phyloP scores from a whole-genome alignment of 305 asterid species.

The Rubia peregrina region DNA sequence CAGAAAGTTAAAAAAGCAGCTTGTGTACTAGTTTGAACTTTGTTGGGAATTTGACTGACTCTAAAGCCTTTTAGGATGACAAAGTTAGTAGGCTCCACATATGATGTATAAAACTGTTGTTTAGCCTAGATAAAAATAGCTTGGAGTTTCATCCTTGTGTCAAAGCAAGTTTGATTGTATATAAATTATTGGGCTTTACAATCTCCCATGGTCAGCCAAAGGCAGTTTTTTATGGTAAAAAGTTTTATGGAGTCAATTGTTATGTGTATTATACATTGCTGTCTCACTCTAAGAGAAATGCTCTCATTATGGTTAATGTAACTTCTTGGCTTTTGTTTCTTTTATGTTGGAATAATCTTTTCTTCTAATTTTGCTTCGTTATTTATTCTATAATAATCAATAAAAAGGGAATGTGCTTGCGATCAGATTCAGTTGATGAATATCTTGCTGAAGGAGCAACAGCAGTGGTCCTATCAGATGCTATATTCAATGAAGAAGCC shows the following conservation, averaged over 20 bases:
- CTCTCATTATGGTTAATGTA: neutral
- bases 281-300: neutral
- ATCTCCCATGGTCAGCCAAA: neutral
- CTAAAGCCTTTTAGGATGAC: neutral
- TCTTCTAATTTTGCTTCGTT: neutral
- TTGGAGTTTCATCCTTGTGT: neutral
- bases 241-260: neutral
- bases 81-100: neutral
- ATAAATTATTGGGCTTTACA: neutral
- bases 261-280: neutral
- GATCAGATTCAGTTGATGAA: slow-evolving; percentile 47
- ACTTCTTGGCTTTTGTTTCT: neutral
- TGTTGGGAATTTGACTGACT: neutral
- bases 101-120: neutral
- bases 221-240: neutral
- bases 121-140: neutral
- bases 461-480: slow-evolving; percentile 75
- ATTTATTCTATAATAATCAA: neutral
- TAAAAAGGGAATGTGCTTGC: neutral
- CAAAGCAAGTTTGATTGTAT: neutral
- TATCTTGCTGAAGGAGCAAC: slow-evolving; percentile 69
- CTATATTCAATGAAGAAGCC: slow-evolving; percentile 65
- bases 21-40: neutral
- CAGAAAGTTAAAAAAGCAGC: neutral
- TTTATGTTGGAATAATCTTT: neutral